Conservation (phyloP, 139 green algal species). For the Yamagishiella unicocca region DNA sequence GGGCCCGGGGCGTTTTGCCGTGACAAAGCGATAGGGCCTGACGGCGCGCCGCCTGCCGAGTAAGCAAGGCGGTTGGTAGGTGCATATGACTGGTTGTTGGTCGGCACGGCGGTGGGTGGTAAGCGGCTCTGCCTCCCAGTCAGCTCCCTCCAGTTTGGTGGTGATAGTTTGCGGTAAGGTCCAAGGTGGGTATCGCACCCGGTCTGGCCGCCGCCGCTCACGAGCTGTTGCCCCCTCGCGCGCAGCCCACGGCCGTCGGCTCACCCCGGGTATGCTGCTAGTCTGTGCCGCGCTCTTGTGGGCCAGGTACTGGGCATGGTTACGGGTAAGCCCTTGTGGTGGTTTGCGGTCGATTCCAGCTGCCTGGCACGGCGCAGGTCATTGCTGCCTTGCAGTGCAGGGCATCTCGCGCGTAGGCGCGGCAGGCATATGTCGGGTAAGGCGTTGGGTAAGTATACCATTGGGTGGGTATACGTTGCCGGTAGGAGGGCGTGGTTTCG, state of each 20-base stretch:
- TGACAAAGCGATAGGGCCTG: no score
- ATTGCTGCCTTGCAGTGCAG: neutral
- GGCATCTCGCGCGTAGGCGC: neutral
- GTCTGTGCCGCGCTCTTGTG: neutral
- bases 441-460: slow-evolving; percentile 19
- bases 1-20: no score
- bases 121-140: no score
- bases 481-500: no score
- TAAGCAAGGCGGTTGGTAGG: no score
- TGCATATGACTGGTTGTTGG: no score
- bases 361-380: neutral
- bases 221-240: neutral
- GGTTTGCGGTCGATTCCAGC: neutral
- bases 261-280: neutral
- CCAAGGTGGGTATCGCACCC: slow-evolving; percentile 12
- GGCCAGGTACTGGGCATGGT: neutral
- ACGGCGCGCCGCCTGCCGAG: no score
- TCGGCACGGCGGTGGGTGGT: no score
- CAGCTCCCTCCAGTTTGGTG: no score
- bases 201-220: slow-evolving; percentile 5
- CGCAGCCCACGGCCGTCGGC: neutral
- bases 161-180: neutral
- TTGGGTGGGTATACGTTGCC: no score
- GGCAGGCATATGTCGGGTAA: slow-evolving; percentile 19
- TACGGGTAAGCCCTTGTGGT: neutral